Conservation (phyloP, 257 asterid genomes). For the Primulina huaijiensis region DNA sequence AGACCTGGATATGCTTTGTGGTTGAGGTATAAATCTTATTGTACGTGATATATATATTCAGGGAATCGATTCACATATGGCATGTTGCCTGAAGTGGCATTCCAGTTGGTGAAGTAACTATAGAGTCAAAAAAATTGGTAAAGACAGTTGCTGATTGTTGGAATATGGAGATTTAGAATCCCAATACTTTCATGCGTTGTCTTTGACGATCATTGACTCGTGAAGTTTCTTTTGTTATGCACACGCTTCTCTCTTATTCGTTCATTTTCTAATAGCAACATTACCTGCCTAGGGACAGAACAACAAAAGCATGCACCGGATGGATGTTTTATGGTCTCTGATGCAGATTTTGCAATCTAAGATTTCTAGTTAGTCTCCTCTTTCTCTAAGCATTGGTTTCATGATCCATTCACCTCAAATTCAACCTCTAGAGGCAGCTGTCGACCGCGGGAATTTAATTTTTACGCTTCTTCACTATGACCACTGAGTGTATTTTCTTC, state of each 20-base stretch:
- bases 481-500: too few relatives aligned
- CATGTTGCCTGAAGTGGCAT: neutral
- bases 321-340: constrained; percentile 92
- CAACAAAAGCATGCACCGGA: constrained; percentile 77
- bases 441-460: neutral
- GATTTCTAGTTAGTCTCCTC: constrained; percentile 23
- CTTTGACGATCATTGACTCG: neutral
- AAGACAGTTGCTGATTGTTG: too few relatives aligned
- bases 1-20: constrained; percentile 77
- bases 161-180: neutral
- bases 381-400: neutral
- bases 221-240: neutral
- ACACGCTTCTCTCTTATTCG: neutral
- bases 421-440: neutral
- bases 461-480: neutral
- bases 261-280: constrained; percentile 18
- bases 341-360: constrained; percentile 85
- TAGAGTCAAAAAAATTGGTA: too few relatives aligned
- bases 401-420: neutral
- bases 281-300: constrained; percentile 45
- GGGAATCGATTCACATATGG: neutral
- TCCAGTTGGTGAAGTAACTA: neutral
- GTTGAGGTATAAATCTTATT: constrained; percentile 67
- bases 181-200: neutral
- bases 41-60: constrained; percentile 2